A percentile compares a stretch with the other conserved stretches of the same genome.
These are phyloP conservation scores for Chenopodium suecicum DNA, from an alignment of 148 eudicot species.

Conservation along the genomic window DNA sequence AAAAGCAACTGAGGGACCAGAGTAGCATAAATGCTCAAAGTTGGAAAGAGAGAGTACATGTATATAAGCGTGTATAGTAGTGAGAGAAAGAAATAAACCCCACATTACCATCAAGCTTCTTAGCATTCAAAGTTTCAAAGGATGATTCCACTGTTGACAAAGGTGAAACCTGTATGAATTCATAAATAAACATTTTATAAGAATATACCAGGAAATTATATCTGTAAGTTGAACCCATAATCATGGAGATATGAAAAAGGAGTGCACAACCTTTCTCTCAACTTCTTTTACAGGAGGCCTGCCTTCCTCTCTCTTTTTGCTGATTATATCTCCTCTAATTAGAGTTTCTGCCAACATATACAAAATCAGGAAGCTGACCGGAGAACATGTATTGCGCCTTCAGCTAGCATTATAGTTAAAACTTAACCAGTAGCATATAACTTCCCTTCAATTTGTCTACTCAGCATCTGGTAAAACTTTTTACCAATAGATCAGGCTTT, in stretches of 20 bases:
- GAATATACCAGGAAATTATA: not conserved
- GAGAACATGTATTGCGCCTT: not conserved
- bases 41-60: not conserved
- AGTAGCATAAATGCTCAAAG: slow-evolving; percentile 14
- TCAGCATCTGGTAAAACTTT: not conserved
- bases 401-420: not conserved
- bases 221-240: not conserved
- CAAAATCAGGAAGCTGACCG: not conserved
- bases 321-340: slow-evolving; percentile 17
- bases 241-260: not conserved
- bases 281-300: slow-evolving; percentile 23
- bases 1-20: slow-evolving; percentile 64
- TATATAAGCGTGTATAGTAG: not conserved
- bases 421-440: not conserved
- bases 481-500: not conserved
- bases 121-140: slow-evolving; percentile 76
- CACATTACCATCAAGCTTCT: slow-evolving; percentile 82
- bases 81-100: slow-evolving; percentile 1
- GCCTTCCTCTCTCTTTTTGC: slow-evolving; percentile 17
- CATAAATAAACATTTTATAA: not conserved
- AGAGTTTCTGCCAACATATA: slow-evolving; percentile 22
- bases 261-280: slow-evolving; percentile 19
- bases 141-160: slow-evolving; percentile 85
- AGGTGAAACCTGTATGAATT: slow-evolving; percentile 71
- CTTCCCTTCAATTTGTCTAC: not conserved